Evolutionary conservation across 2,329 filamentous ascomycete genomes (phyloP), one percentile per base, ranked within the genome.

Genomic region (Pyricularia pennisetigena): DNA sequence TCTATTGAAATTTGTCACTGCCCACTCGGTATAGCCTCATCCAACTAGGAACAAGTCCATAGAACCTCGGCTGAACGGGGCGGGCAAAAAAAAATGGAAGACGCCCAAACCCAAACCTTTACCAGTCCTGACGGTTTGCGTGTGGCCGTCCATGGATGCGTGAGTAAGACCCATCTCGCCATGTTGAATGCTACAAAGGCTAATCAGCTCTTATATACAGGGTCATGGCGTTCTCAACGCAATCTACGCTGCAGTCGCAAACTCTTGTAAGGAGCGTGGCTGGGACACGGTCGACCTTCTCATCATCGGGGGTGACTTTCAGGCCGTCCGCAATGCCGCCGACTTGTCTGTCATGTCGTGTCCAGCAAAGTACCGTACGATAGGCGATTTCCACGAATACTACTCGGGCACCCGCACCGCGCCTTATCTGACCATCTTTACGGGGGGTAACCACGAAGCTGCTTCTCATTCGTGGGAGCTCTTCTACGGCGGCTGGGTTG

Each of bases 291-390:
- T 98, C 32, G 95, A 99, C 77, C 80, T 97, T 12, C 81, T 99
- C 72, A 96, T 99, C 74, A 97, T 99, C 73, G 93, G 94, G 68
- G 95, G 95, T 30, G 95, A 99, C 76, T 99, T 99, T 72, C 93
- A 97, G 82, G 90, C 95, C 61, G 88, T 94, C 54, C 92, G 95
- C 73, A 98, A 98, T 81, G 88, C 92, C 10, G 85, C 89, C 71
- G 95, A 99, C 77, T 83, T 98, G 71, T 90, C 89, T 70, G 89
- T 93, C 77, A 96, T 98, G 85, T 91, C 93, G 4, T 93, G 96
- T 74, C 94, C 95, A 0, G 80, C 84, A 70, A 98, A 97, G 78
- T 99, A 93, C 79, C 92, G 92, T 71, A 82, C 86, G 62, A 88
- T 99, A 74, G 93, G 92, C 49, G 95, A 99, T 77, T 99, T 98